Conservation (phyloP, 176 grass and related monocot species). For the Tuctoria greenei region DNA sequence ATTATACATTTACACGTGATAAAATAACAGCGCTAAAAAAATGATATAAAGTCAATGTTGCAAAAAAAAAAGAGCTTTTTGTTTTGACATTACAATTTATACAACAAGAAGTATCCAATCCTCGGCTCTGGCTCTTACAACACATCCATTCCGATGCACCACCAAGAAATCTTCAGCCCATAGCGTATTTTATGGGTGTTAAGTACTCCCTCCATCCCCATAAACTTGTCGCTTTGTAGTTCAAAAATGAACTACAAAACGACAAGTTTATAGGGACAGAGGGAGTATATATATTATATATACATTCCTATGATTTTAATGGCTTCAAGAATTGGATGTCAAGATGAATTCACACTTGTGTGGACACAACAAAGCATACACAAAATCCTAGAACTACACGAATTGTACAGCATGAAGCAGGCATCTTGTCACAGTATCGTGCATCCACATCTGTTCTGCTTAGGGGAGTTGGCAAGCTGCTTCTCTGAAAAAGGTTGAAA, state of each 20-base stretch:
- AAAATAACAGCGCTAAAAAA: slow-evolving; percentile 43
- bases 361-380: slow-evolving; percentile 30
- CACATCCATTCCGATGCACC: slow-evolving; percentile 5
- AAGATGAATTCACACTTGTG: slow-evolving; percentile 53
- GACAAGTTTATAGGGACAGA: too few relatives aligned
- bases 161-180: slow-evolving; percentile 32
- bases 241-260: too few relatives aligned
- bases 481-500: slow-evolving; percentile 53
- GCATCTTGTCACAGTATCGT: slow-evolving; percentile 58
- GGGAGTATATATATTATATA: neutral
- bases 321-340: slow-evolving; percentile 46
- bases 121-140: slow-evolving; percentile 28
- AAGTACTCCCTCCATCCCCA: too few relatives aligned
- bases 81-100: slow-evolving; percentile 54
- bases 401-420: slow-evolving; percentile 30
- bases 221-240: too few relatives aligned
- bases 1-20: slow-evolving; percentile 33
- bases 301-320: slow-evolving; percentile 24
- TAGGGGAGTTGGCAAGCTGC: slow-evolving; percentile 46
- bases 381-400: slow-evolving; percentile 43
- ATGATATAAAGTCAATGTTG: slow-evolving; percentile 40
- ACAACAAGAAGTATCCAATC: slow-evolving; percentile 56
- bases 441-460: slow-evolving; percentile 77
- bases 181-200: slow-evolving; percentile 12
- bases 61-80: neutral